phyloP scores from a whole-genome alignment of 352 stramenopile species.

The Ochromonadaceae sp. region DNA sequence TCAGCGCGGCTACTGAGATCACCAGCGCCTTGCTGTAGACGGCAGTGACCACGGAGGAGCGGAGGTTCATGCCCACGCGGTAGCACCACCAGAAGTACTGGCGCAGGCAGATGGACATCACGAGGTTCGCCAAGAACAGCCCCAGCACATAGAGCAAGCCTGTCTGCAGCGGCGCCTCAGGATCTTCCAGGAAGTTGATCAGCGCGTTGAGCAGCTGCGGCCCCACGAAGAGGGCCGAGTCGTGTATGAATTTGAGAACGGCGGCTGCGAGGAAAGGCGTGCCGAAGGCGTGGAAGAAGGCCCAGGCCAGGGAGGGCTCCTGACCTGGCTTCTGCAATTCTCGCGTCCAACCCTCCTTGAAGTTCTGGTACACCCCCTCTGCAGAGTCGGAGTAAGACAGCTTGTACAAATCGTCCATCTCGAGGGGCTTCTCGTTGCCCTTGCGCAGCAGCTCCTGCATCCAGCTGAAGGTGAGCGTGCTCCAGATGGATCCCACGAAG shows the following conservation, averaged over 20 bases:
- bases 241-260: constrained; percentile 74
- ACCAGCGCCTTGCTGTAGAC: constrained; percentile 33
- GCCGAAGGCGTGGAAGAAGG: constrained; percentile 52
- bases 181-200: constrained; percentile 46
- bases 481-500: too few relatives aligned
- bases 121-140: constrained; percentile 27
- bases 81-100: constrained; percentile 37
- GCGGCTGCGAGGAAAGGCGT: constrained; percentile 65
- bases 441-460: constrained; percentile 17
- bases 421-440: constrained; percentile 19
- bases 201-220: constrained; percentile 52
- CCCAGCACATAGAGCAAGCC: constrained; percentile 19
- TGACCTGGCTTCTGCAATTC: neutral
- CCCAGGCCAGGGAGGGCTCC: constrained; percentile 28
- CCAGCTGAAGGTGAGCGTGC: constrained; percentile 20
- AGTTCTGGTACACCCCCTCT: neutral
- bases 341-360: neutral
- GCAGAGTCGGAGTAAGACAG: neutral
- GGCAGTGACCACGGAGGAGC: constrained; percentile 43
- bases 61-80: constrained; percentile 41
- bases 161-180: constrained; percentile 29
- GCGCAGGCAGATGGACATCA: constrained; percentile 26
- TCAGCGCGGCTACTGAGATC: constrained; percentile 11
- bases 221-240: constrained; percentile 71
- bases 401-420: constrained; percentile 13